Evolutionary conservation across 331 rosid species (phyloP), one percentile per base, ranked within the genome.

Genomic region (Dryas integrifolia): DNA sequence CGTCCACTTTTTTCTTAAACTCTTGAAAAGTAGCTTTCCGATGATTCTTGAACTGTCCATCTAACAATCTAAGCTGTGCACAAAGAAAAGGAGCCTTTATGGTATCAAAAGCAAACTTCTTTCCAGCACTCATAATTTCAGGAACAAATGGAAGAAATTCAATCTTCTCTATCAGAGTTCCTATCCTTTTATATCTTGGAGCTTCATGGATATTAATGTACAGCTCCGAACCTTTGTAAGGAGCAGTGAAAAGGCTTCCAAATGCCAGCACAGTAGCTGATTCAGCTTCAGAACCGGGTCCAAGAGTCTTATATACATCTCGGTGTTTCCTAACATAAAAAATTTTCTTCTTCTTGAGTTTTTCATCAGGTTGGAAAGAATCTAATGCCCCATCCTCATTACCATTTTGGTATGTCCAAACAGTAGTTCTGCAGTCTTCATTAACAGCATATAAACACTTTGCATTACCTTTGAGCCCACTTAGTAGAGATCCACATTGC

Each of bases 11-110:
- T 71, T 84, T 86, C 62, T 75, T 80, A 60, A 95, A 76, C 39
- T 80, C 88, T 14, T 41, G 53, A 66, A 89, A 92, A 77, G 97
- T 90, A 68, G 85, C 86, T 81, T 92, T 86, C 76, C 81, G 75
- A 64, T 95, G 99, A 79, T 95, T 92, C 86, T 95, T 95, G 83
- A 95, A 92, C 79, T 89, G 96, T 57, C 99, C 97, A 53, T 95
- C 97, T 67, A 92, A 80, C 74, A 95, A 78, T 68, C 97, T 83
- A 61, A 95, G 92, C 75, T 91, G 98, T 5, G 96, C 92, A 76
- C 97, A 95, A 56, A 95, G 88, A 64, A 82, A 95, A 41, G 87
- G 90, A 80, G 85, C 87, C 49, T 72, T 76, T 61, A 89, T 89
- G 72, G 76, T 86, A 47, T 67, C 75, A 40, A 63, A 75, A 63